Base-by-base conservation (phyloP, 805 yeast genomes). In the Helenozyma baotianmanensis region DNA sequence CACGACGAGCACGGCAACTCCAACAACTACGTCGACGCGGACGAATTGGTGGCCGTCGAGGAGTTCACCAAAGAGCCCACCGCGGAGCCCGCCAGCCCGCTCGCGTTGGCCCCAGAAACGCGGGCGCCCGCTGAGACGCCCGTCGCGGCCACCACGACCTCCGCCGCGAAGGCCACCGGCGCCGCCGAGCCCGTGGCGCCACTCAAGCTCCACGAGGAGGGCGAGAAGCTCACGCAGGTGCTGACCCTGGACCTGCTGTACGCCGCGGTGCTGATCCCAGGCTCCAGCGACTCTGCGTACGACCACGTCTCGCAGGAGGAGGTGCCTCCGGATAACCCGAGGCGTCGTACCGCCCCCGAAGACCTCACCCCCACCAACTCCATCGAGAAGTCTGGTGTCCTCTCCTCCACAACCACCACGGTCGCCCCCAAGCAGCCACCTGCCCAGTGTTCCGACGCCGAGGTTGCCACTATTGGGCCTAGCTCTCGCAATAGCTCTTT, bases 211-310 rank as follows among this genome's bases (percentile, higher is more conserved):
- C n/a, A n/a, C n/a, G n/a, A n/a, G n/a, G 47, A 42, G 17, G 24
- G 33, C 19, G 38, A 35, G 8, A 33, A 37, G 11, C 32, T 48
- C 27, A 40, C 54, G 21, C 55, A 55, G 16, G 58, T 54, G 14
- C 47, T 50, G 26, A 60, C 67, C 2, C 40, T 58, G 4, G 43
- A 51, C 9, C 56, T 62, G 6, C 61, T 68, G 22, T 62, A 58
- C 50, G 66, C 67, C 12, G 67, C 64, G 4, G 62, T 62, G 23
- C 58, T 64, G 1, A 36, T 55, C 14, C 54, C 55, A 3, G 50
- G 50, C 21, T 45, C 58, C 11, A 30, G 33, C n/a, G 46, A 38
- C 15, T 43, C 50, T 18, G 41, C 38, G 10, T 38, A 42, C 32
- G 50, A 42, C 23, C 38, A 40, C 13, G 33, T 36, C 8, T 32